Conservation (phyloP, 2,329 filamentous ascomycete species). For the Elsinoe ampelina region DNA sequence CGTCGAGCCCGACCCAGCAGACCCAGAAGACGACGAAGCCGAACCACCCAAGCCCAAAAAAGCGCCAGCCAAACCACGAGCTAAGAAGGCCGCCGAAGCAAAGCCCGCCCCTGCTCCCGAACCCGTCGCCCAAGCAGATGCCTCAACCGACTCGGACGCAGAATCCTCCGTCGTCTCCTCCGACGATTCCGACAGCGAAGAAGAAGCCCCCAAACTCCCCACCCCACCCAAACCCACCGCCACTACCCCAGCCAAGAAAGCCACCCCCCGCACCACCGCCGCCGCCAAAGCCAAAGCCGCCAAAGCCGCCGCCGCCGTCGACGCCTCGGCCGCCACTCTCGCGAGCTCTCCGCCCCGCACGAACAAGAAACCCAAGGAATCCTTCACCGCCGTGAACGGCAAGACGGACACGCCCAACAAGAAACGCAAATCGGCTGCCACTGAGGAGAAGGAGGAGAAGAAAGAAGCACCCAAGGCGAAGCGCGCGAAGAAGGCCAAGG, state of each 20-base stretch:
- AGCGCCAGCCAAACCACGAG: conserved; percentile 26
- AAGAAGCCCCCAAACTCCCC: conserved; percentile 26
- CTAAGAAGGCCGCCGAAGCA: conserved; percentile 24
- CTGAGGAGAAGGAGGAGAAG: conserved; percentile 21
- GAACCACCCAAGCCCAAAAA: neutral
- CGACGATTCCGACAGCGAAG: conserved; percentile 18
- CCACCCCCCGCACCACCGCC: conserved; percentile 26
- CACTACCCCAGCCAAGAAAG: conserved; percentile 25
- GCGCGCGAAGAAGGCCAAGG: conserved; percentile 26
- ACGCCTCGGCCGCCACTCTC: conserved; percentile 20
- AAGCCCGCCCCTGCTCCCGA: conserved; percentile 28
- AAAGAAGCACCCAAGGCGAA: conserved; percentile 27
- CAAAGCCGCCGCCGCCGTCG: conserved; percentile 29
- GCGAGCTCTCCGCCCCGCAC: conserved; percentile 18
- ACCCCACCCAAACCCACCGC: conserved; percentile 24
- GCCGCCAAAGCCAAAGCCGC: conserved; percentile 15
- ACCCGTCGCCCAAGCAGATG: conserved; percentile 29
- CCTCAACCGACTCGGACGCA: conserved; percentile 18
- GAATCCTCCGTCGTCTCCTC: conserved; percentile 15
- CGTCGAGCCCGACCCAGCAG: conserved; percentile 25
- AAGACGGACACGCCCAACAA: conserved; percentile 17
- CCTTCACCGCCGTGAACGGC: conserved; percentile 18
- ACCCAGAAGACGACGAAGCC: conserved; percentile 28
- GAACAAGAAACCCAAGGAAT: conserved; percentile 15
- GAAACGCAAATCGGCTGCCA: conserved; percentile 22